These are phyloP conservation scores for Pleurotus pulmonarius DNA, from an alignment of 768 basidiomycete genomes.

Conservation along the genomic window DNA sequence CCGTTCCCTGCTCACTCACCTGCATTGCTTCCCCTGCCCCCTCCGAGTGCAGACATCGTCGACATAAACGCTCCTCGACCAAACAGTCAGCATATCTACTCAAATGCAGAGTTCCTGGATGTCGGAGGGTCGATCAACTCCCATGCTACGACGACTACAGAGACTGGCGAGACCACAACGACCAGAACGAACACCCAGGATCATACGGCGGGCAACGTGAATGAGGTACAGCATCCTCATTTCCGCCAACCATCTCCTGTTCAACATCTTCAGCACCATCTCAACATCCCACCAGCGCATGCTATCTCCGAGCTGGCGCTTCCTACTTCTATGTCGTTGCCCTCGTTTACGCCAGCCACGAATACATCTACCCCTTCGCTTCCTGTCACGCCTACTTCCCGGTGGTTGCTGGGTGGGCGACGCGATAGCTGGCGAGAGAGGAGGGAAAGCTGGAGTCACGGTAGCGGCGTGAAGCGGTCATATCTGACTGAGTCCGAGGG, in stretches of 20 bases:
- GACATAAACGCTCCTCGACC: background rate
- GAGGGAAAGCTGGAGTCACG: too few species aligned
- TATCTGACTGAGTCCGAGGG: constrained; percentile 13
- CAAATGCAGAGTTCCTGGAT: background rate
- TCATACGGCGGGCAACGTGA: background rate
- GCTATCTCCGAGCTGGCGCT: constrained; percentile 36
- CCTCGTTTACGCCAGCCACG: background rate
- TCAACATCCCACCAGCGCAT: constrained; percentile 50
- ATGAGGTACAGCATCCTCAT: constrained; percentile 12
- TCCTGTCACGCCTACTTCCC: constrained; percentile 7
- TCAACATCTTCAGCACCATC: background rate
- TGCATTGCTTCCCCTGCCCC: background rate
- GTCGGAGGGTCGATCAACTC: background rate
- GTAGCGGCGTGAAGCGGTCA: too few species aligned
- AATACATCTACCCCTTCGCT: constrained; percentile 4
- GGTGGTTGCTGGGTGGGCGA: constrained; percentile 17
- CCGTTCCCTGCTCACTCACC: background rate
- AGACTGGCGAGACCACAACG: constrained; percentile 5
- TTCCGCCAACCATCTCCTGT: constrained; percentile 1
- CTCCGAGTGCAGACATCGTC: background rate
- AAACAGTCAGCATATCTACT: background rate
- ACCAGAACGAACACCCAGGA: background rate
- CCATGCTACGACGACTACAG: constrained; percentile 2
- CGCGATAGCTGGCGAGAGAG: too few species aligned
- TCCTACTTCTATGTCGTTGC: constrained; percentile 12